Percentiles rank a stretch among this genome's conserved stretches.
Conservation (phyloP, 371 early-diverging fungal genomes). For the Smittium culicis region DNA sequence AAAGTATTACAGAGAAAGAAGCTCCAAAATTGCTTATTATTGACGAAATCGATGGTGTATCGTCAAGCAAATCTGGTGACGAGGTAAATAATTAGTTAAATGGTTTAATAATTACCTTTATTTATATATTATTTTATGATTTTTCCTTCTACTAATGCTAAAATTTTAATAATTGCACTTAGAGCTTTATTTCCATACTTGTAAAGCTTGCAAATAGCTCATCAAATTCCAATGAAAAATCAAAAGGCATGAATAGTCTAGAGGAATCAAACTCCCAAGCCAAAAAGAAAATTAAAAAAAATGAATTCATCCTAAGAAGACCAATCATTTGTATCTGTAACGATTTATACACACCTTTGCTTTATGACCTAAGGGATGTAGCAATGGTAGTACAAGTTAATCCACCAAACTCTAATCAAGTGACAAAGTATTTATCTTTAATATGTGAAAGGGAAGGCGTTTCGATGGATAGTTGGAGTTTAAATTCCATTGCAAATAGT, state of each 20-base stretch:
- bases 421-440: conserved; percentile 60
- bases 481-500: conserved; percentile 56
- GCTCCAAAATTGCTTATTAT: conserved; percentile 79
- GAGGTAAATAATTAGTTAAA: too few relatives aligned
- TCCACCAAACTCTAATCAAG: conserved; percentile 44
- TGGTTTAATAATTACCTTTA: too few relatives aligned
- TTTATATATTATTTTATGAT: too few relatives aligned
- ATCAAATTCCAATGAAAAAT: conserved; percentile 6
- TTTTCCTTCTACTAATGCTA: too few relatives aligned
- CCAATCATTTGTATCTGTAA: conserved; percentile 98
- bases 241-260: conserved; percentile 5
- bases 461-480: conserved; percentile 51
- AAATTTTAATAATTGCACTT: too few relatives aligned
- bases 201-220: conserved; percentile 37
- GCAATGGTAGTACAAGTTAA: conserved; percentile 57
- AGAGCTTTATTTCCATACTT: conserved; percentile 70
- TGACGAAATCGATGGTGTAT: conserved; percentile 95
- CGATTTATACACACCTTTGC: conserved; percentile 78
- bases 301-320: conserved; percentile 46
- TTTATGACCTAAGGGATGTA: conserved; percentile 66
- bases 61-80: conserved; percentile 33
- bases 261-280: conserved; percentile 1
- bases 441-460: conserved; percentile 72
- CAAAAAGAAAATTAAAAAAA: conserved; percentile 24
- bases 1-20: conserved; percentile 44